Percentiles rank a stretch among this genome's conserved stretches.
Evolutionary conservation across 2,329 filamentous ascomycete species (phyloP).

Genomic region (Raffaelea albimanens): DNA sequence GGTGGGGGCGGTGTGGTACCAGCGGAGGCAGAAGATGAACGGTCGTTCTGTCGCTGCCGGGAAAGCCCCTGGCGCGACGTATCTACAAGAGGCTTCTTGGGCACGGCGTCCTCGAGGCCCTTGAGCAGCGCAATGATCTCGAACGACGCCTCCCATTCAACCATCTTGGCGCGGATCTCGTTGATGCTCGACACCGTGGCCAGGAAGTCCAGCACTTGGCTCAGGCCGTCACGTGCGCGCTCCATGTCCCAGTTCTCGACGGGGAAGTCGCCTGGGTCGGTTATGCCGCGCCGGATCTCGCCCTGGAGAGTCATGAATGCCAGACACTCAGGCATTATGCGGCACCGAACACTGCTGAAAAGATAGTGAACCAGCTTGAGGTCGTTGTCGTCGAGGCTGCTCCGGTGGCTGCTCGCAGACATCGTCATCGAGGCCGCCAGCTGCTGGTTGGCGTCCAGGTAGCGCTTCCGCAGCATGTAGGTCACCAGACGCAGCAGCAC

Average conservation of each 20-base stretch:
- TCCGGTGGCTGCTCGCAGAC: background rate
- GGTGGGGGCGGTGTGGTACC: constrained; percentile 24
- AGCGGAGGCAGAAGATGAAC: constrained; percentile 14
- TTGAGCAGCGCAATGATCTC: constrained; percentile 82
- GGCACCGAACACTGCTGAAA: constrained; percentile 83
- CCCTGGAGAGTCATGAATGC: constrained; percentile 92
- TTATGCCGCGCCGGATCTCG: constrained; percentile 69
- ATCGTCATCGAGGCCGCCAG: background rate
- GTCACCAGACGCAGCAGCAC: constrained; percentile 86
- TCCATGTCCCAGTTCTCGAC: constrained; percentile 98
- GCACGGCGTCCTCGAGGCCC: constrained; percentile 78
- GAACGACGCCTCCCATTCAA: constrained; percentile 85
- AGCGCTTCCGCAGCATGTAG: constrained; percentile 62
- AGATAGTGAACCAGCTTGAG: constrained; percentile 72
- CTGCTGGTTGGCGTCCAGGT: constrained; percentile 22
- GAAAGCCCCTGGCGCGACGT: constrained; percentile 18
- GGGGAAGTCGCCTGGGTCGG: constrained; percentile 78
- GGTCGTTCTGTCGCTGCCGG: background rate
- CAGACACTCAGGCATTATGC: constrained; percentile 87
- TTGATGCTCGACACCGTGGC: constrained; percentile 79
- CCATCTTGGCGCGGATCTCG: constrained; percentile 73
- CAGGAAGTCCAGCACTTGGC: constrained; percentile 90
- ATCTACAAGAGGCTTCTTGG: constrained; percentile 63
- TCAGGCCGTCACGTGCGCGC: constrained; percentile 86
- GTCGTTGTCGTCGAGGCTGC: constrained; percentile 42